These are phyloP conservation scores for Rhizopus microsporus DNA, from an alignment of 371 early-diverging fungal species.

Conservation along the genomic window DNA sequence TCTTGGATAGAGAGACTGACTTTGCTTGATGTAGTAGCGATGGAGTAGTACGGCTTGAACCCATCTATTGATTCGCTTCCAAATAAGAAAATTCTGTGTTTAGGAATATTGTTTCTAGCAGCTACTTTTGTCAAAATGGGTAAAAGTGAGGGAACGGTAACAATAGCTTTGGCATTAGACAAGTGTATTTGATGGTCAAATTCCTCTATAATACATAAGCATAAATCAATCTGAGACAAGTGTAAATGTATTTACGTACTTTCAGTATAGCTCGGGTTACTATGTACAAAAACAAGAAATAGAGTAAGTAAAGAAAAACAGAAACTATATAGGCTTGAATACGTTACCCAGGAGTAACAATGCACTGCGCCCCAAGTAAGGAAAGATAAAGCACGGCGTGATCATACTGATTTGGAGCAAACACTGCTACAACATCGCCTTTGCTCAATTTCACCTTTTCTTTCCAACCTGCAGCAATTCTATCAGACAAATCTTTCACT, in stretches of 20 bases:
- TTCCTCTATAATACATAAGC: conserved; percentile 13
- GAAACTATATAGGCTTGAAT: not conserved
- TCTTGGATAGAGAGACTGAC: conserved; percentile 33
- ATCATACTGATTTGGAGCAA: conserved; percentile 66
- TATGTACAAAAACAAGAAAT: conserved; percentile 1
- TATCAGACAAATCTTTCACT: conserved; percentile 52
- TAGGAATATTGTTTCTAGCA: conserved; percentile 17
- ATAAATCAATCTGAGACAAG: not conserved
- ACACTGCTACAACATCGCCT: conserved; percentile 74
- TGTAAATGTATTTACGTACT: not conserved
- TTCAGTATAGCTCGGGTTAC: conserved; percentile 48
- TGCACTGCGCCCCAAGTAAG: conserved; percentile 40
- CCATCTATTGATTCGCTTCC: conserved; percentile 17
- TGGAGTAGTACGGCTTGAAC: conserved; percentile 5
- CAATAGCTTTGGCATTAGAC: conserved; percentile 16
- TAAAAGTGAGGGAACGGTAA: conserved; percentile 25
- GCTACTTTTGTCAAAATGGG: conserved; percentile 18
- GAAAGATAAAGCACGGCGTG: conserved; percentile 45
- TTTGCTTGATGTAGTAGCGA: not conserved
- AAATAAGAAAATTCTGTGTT: conserved; percentile 21
- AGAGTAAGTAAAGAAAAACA: not conserved
- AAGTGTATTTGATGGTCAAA: conserved; percentile 25
- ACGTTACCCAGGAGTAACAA: conserved; percentile 40
- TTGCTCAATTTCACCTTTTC: conserved; percentile 59
- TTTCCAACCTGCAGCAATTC: conserved; percentile 41